Percentiles rank a stretch among this genome's conserved stretches.
Evolutionary conservation across 1,139 yeast genomes (phyloP).

Genomic region (Spathaspora jeffriesii): DNA sequence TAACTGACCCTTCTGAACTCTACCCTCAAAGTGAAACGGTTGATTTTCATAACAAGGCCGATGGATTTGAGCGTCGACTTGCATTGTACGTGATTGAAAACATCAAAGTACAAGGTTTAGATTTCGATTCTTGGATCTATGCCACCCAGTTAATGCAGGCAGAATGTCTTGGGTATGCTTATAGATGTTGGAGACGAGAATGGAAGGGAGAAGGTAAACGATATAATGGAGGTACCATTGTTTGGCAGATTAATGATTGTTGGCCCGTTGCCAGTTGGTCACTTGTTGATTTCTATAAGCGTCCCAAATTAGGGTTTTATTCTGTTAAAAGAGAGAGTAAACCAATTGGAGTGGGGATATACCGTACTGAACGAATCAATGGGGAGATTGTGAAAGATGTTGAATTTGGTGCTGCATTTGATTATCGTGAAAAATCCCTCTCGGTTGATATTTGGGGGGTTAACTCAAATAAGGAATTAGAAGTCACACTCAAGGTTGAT

Average conservation of each 20-base stretch:
- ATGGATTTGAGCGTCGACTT: constrained; percentile 44
- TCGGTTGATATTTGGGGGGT: constrained; percentile 45
- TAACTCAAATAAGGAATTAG: constrained; percentile 24
- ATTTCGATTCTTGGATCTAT: constrained; percentile 43
- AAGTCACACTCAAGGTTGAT: constrained; percentile 26
- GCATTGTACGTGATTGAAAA: constrained; percentile 47
- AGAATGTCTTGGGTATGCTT: constrained; percentile 49
- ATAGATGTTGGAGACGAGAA: constrained; percentile 44
- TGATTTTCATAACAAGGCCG: constrained; percentile 44
- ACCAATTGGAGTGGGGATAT: constrained; percentile 35
- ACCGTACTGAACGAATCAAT: constrained; percentile 23
- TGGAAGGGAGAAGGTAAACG: constrained; percentile 39
- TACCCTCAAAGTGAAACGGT: constrained; percentile 38
- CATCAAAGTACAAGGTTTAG: constrained; percentile 27
- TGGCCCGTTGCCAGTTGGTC: constrained; percentile 55
- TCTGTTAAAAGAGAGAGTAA: constrained; percentile 44
- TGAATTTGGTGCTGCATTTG: constrained; percentile 17
- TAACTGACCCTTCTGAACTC: constrained; percentile 29
- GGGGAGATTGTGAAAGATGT: constrained; percentile 13
- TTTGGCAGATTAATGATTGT: constrained; percentile 55
- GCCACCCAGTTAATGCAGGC: constrained; percentile 51
- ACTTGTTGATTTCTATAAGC: constrained; percentile 35
- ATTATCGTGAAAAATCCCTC: constrained; percentile 20
- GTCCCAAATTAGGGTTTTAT: constrained; percentile 46
- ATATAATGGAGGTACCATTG: constrained; percentile 42